Evolutionary conservation across 1,139 yeast genomes (phyloP).

Genomic region (Suhomyces bokatorum): DNA sequence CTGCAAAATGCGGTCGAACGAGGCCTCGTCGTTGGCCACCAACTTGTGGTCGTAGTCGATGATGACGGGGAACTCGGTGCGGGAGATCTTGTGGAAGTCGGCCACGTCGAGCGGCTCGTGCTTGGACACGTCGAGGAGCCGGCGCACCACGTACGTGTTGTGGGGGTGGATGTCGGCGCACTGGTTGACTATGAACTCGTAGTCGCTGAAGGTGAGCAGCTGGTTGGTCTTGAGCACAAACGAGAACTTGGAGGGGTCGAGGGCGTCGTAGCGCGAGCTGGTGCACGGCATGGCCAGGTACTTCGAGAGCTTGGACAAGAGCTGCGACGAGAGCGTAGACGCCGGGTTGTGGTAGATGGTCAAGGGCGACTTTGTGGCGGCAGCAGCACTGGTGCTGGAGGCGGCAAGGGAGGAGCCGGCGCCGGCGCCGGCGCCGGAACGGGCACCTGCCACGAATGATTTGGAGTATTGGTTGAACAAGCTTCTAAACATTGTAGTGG

Average conservation of each 20-base stretch:
- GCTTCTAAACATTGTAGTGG: slow-evolving; percentile 14
- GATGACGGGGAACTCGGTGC: slow-evolving; percentile 43
- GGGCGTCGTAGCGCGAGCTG: slow-evolving; percentile 15
- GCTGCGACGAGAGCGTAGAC: slow-evolving; percentile 27
- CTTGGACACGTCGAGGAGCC: slow-evolving; percentile 15
- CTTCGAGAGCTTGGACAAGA: slow-evolving; percentile 25
- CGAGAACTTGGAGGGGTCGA: slow-evolving; percentile 22
- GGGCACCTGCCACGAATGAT: slow-evolving; percentile 9
- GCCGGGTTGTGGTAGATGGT: slow-evolving; percentile 36
- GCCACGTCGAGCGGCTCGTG: slow-evolving; percentile 16
- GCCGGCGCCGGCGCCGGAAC: slow-evolving; percentile 7
- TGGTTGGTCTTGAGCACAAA: slow-evolving; percentile 28
- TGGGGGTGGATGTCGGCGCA: slow-evolving; percentile 49
- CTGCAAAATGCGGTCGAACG: slow-evolving; percentile 44
- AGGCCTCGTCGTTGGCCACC: slow-evolving; percentile 51
- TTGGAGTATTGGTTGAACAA: slow-evolving; percentile 11
- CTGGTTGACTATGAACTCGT: slow-evolving; percentile 34
- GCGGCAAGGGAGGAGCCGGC: slow-evolving; percentile 8
- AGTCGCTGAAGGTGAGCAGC: slow-evolving; percentile 32
- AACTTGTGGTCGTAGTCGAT: slow-evolving; percentile 57
- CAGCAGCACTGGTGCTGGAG: background rate
- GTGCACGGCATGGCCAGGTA: slow-evolving; percentile 27
- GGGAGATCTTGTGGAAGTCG: slow-evolving; percentile 22
- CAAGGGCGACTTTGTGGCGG: slow-evolving; percentile 15
- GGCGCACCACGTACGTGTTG: slow-evolving; percentile 32